Conservation (phyloP, 164 flowering plant species). For the Akebia trifoliata region DNA sequence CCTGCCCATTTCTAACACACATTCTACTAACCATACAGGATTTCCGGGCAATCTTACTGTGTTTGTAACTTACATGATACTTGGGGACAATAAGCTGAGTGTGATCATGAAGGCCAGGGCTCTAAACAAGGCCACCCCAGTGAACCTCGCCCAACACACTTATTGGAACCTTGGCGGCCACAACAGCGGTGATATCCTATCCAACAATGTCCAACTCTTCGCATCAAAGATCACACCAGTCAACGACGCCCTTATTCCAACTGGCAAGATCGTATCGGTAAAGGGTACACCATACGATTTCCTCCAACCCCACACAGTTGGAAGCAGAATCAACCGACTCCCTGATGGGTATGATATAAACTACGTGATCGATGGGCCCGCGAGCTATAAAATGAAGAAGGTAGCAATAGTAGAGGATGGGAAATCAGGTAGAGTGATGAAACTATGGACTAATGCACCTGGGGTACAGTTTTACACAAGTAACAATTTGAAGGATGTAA, state of each 20-base stretch:
- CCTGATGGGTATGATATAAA: conserved; percentile 65
- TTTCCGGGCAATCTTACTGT: conserved; percentile 57
- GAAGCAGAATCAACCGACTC: conserved; percentile 42
- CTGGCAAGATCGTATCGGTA: conserved; percentile 53
- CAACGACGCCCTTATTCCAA: conserved; percentile 64
- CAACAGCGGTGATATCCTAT: conserved; percentile 53
- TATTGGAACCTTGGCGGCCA: conserved; percentile 85
- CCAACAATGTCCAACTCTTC: conserved; percentile 44
- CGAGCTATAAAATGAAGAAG: conserved; percentile 20
- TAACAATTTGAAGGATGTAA: conserved; percentile 31
- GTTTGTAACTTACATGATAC: conserved; percentile 36
- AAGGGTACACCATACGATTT: conserved; percentile 73
- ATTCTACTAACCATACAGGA: conserved; percentile 34
- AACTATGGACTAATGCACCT: conserved; percentile 47
- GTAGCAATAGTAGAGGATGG: conserved; percentile 43
- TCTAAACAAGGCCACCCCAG: conserved; percentile 56
- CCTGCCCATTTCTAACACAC: too few relatives aligned
- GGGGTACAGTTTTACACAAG: conserved; percentile 73
- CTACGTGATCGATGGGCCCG: conserved; percentile 41
- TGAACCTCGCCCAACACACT: conserved; percentile 63
- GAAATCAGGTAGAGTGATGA: conserved; percentile 53
- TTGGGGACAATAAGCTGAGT: conserved; percentile 22
- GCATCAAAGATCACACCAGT: conserved; percentile 58
- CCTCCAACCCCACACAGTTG: conserved; percentile 32
- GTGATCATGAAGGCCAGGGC: conserved; percentile 52